A percentile compares a stretch with the other conserved stretches of the same genome.
These are phyloP conservation scores for Tricholomella constricta DNA, from an alignment of 768 basidiomycete species.

Conservation along the genomic window DNA sequence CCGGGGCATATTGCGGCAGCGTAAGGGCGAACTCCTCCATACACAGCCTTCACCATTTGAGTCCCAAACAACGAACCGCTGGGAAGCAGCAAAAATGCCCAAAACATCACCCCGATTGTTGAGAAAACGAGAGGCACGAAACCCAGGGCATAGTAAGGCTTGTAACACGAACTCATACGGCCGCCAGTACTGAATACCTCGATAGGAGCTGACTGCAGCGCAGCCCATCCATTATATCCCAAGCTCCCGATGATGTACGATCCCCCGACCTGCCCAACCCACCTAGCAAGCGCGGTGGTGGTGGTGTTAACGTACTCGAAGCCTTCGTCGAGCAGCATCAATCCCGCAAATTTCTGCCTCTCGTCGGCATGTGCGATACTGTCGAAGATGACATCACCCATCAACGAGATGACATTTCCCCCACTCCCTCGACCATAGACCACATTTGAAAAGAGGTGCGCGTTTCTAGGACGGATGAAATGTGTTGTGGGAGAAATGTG, in stretches of 20 bases:
- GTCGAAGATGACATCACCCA: not conserved
- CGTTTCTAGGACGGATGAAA: conserved; percentile 2
- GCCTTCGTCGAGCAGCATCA: conserved; percentile 4
- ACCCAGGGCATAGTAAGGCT: conserved; percentile 12
- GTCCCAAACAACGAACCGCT: conserved; percentile 2
- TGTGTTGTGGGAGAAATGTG: conserved; percentile 4
- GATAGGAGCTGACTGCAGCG: conserved; percentile 6
- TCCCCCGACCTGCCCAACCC: conserved; percentile 19
- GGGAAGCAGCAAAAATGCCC: conserved; percentile 1
- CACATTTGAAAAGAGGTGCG: not conserved
- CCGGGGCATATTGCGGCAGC: conserved; percentile 5
- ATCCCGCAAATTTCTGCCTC: not conserved
- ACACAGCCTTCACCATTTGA: conserved; percentile 1
- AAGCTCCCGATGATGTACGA: conserved; percentile 17
- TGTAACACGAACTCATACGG: conserved; percentile 15
- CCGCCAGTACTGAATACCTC: conserved; percentile 21
- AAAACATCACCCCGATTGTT: conserved; percentile 11
- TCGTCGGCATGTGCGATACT: not conserved
- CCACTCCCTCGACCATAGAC: conserved; percentile 10
- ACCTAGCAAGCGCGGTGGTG: conserved; percentile 1
- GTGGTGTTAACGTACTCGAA: not conserved
- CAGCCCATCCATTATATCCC: conserved; percentile 22
- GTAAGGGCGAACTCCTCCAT: conserved; percentile 13
- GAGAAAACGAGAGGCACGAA: conserved; percentile 19
- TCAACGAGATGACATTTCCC: conserved; percentile 1